phyloP scores from a whole-genome alignment of 1,284 basidiomycete genomes.

The Schizopora paradoxa region DNA sequence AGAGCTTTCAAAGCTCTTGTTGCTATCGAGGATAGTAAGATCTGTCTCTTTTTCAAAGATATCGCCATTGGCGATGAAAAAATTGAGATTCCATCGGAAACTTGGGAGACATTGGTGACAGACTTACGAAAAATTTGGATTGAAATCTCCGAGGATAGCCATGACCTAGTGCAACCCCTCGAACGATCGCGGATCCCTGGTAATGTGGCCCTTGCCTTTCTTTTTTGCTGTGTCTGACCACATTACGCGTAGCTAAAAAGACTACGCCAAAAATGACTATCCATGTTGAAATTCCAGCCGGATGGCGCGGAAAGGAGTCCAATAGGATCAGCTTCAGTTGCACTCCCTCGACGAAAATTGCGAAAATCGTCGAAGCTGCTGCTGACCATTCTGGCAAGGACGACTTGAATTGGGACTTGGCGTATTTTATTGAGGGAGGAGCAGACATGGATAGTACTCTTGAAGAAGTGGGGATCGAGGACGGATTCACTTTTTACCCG shows the following conservation, averaged over 20 bases:
- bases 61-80: background rate
- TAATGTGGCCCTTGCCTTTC: background rate
- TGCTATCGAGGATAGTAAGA: background rate
- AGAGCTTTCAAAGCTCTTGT: background rate
- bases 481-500: background rate
- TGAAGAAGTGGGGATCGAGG: background rate
- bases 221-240: background rate
- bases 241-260: background rate
- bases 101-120: background rate
- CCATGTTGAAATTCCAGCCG: too few relatives aligned
- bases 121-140: background rate
- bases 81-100: background rate
- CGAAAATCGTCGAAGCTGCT: background rate
- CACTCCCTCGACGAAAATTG: background rate
- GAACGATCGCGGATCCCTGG: background rate
- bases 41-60: background rate
- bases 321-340: too few relatives aligned
- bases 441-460: background rate
- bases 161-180: background rate
- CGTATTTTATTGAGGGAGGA: background rate
- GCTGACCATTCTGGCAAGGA: background rate
- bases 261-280: background rate
- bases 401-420: background rate
- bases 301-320: too few relatives aligned
- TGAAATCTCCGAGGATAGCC: background rate